Evolutionary conservation across 1,139 yeast genomes (phyloP).

Genomic region (Candida buenavistaensis): DNA sequence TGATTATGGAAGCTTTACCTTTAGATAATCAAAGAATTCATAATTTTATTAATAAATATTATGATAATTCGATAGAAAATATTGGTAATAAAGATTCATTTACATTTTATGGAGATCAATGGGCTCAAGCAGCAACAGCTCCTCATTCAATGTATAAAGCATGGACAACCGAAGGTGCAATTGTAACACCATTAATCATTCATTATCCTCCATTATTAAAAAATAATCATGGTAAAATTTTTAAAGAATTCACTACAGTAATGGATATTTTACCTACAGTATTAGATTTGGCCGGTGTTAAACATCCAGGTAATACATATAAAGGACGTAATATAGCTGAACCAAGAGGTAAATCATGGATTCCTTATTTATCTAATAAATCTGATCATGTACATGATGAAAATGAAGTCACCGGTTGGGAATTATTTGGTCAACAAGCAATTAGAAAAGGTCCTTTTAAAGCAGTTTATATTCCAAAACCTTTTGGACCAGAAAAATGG

Average conservation of each 20-base stretch:
- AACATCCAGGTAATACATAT: conserved; percentile 42
- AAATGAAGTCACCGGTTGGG: conserved; percentile 58
- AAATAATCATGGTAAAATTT: conserved; percentile 27
- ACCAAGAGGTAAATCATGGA: conserved; percentile 47
- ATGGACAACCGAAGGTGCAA: conserved; percentile 59
- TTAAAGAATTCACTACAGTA: conserved; percentile 48
- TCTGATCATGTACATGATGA: conserved; percentile 38
- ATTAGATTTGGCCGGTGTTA: conserved; percentile 45
- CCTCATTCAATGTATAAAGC: conserved; percentile 52
- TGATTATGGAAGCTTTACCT: conserved; percentile 56
- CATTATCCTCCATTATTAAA: conserved; percentile 35
- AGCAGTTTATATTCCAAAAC: conserved; percentile 49
- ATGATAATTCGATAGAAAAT: conserved; percentile 46
- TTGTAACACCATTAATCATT: conserved; percentile 51
- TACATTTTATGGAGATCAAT: conserved; percentile 54
- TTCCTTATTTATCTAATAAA: conserved; percentile 25
- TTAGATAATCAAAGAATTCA: conserved; percentile 28
- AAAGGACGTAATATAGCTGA: conserved; percentile 38
- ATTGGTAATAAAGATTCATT: conserved; percentile 51
- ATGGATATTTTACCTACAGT: conserved; percentile 60
- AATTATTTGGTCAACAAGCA: conserved; percentile 56
- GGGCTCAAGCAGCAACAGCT: conserved; percentile 69
- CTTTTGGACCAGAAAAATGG: conserved; percentile 52
- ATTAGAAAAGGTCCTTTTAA: conserved; percentile 52
- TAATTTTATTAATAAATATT: conserved; percentile 29